Evolutionary conservation across 495 filamentous ascomycete genomes (phyloP), one percentile per base, ranked within the genome.

Genomic region (Penicillium desertorum): DNA sequence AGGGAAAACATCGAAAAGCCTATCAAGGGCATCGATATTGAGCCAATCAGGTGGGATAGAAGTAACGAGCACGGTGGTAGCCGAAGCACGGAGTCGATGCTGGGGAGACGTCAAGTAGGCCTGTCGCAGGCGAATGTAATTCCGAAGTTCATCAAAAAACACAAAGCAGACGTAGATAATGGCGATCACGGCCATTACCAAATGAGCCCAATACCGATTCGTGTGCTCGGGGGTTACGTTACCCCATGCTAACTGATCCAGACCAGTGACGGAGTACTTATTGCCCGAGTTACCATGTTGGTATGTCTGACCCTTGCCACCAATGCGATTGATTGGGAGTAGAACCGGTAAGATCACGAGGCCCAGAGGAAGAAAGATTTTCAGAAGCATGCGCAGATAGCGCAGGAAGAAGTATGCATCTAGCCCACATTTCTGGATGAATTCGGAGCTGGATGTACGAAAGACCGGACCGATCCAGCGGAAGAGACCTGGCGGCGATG

Each of bases 401-500:
- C 95, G 90, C 1, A 98, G 80, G 75, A 98, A 98, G 73, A 98
- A 96, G 77, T 97, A 98, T 64, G 95, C 93, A 72, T 98, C 94
- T 39, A 98, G 82, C 6, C 94, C 94, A 70, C 91, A 96, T 72
- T 96, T 96, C 39, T 90, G 86, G 58, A 97, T 94, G 67, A 97
- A 88, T 60, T 96, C 90, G n/a, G 88, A 79, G 71, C 91, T 87
- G 45, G 83, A 81, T 53, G 90, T 90, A 65, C 80, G 84, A 72
- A 94, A 89, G 34, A 96, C 81, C 25, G 86, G 80, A 23, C 71
- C 71, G 39, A 92, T 69, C 82, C 92, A 88, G 56, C 76, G 79
- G 63, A 85, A 86, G n/a, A 88, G 77, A 19, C 84, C 90, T 49
- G 79, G 70, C 5, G 88, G 87, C 11, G 91, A 90, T 7, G 87